A percentile compares a stretch with the other conserved stretches of the same genome.
phyloP scores from a whole-genome alignment of 2,329 filamentous ascomycete species.

The Elsinoe batatas region DNA sequence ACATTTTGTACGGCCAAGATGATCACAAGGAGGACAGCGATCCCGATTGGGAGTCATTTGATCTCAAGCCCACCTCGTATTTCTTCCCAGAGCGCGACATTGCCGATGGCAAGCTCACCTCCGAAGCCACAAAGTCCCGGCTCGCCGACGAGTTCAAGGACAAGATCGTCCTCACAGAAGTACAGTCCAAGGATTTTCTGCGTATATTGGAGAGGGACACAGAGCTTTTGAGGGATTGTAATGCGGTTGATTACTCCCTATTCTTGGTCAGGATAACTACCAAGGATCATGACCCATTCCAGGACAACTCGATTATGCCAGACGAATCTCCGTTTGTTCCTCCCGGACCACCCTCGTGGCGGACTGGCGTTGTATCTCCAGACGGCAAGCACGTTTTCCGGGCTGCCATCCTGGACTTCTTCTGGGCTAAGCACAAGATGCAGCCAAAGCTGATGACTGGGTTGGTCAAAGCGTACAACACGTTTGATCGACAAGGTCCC shows the following conservation, averaged over 20 bases:
- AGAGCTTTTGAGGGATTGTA: slow-evolving; percentile 48
- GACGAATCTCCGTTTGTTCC: slow-evolving; percentile 27
- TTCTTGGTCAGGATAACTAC: slow-evolving; percentile 54
- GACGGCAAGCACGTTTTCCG: slow-evolving; percentile 60
- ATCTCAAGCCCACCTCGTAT: slow-evolving; percentile 64
- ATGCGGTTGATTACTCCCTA: slow-evolving; percentile 66
- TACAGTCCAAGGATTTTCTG: slow-evolving; percentile 48
- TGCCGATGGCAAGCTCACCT: slow-evolving; percentile 51
- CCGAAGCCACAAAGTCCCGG: slow-evolving; percentile 54
- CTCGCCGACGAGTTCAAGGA: slow-evolving; percentile 59
- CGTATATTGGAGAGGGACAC: slow-evolving; percentile 52
- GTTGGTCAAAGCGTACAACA: slow-evolving; percentile 46
- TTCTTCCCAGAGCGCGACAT: slow-evolving; percentile 69
- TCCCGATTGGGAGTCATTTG: slow-evolving; percentile 57
- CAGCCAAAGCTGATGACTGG: slow-evolving; percentile 57
- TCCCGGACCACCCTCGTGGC: slow-evolving; percentile 40
- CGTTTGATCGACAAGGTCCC: slow-evolving; percentile 52
- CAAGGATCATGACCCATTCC: slow-evolving; percentile 2
- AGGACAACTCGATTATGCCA: slow-evolving; percentile 26
- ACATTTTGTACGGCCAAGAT: slow-evolving; percentile 54
- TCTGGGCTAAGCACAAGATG: slow-evolving; percentile 65
- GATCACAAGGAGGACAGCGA: slow-evolving; percentile 29
- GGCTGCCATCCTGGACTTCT: slow-evolving; percentile 61
- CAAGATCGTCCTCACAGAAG: slow-evolving; percentile 48
- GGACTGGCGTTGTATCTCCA: slow-evolving; percentile 49